Evolutionary conservation across 2,329 filamentous ascomycete genomes (phyloP), one percentile per base, ranked within the genome.

Genomic region (Penicillium aurantiogriseum): DNA sequence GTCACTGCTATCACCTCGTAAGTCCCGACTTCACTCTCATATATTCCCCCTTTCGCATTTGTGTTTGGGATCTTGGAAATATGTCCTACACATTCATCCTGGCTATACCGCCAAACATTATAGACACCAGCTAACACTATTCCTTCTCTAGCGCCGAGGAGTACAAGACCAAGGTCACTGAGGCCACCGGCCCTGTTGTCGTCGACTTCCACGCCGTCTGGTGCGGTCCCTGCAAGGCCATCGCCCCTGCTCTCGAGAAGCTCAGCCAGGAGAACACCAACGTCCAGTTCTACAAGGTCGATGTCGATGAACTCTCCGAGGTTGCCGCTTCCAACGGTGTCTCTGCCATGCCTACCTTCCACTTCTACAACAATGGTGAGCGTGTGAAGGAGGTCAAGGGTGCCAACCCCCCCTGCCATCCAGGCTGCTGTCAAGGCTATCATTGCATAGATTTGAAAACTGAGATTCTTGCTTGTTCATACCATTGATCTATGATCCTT

Each of bases 221-320:
- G 92, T 97, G 93, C 81, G 92, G 91, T 59, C 93, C 93, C 59
- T 97, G 93, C 88, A 96, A 92, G 82, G 83, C 87, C 69, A 94
- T 97, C 69, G 85, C 91, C 19, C 93, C 92, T 58, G 77, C 86
- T 61, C 80, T 96, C 57, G 83, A 82, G 67, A 82, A 87, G 83
- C 88, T 77, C 73, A 85, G 63, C 69, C 75, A 87, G 43, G 73
- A 77, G 57, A 85, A 84, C 79, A 76, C 83, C 63, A 74, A 80
- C 65, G 82, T 88, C 65, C 81, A 85, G 76, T 97, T 96, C 79
- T 86, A 86, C 83, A 94, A 96, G 84, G 81, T 97, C 72, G 92
- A 97, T 76, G 92, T 97, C 68, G 92, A 97, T 76, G 81, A 91
- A 63, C 80, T 93, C 40, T 80, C 87, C 65, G 86, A 90, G 1